Percentiles rank a stretch among this genome's conserved stretches.
phyloP scores from a whole-genome alignment of 192 early-diverging fungal genomes.

The Coemansia sp. region DNA sequence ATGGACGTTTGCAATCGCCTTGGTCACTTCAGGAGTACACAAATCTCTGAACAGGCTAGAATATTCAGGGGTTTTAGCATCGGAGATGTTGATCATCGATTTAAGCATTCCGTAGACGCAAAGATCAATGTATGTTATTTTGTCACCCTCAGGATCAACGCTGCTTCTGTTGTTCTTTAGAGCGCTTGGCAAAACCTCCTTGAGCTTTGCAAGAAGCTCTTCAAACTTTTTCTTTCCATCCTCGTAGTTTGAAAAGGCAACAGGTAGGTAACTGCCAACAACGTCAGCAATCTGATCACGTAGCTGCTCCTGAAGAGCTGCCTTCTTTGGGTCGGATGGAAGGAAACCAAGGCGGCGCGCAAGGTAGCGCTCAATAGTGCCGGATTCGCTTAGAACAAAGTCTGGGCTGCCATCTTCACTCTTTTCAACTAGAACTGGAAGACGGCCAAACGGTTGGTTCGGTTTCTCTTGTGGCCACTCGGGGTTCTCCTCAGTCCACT shows the following conservation, averaged over 20 bases:
- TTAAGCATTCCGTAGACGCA: conserved; percentile 23
- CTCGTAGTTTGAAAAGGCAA: background rate
- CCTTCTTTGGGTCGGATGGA: conserved; percentile 34
- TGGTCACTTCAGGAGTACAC: background rate
- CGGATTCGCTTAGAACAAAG: conserved; percentile 45
- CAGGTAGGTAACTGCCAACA: background rate
- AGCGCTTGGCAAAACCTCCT: conserved; percentile 39
- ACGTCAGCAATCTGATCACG: conserved; percentile 24
- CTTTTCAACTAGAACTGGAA: conserved; percentile 58
- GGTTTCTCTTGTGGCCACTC: conserved; percentile 58
- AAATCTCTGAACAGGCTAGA: background rate
- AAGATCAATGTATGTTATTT: conserved; percentile 50
- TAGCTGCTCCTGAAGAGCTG: conserved; percentile 38
- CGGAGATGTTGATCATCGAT: background rate
- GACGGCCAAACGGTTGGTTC: conserved; percentile 55
- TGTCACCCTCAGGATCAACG: conserved; percentile 50
- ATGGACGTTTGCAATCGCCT: background rate
- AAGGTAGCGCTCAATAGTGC: conserved; percentile 59
- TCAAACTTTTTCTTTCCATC: conserved; percentile 10
- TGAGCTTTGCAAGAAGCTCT: conserved; percentile 18
- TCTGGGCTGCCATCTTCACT: conserved; percentile 30
- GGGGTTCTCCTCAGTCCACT: conserved; percentile 48
- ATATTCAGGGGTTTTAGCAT: background rate
- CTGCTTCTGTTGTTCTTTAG: conserved; percentile 56
- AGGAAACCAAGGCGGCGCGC: conserved; percentile 46